Evolutionary conservation across 177 flowering plant genomes (phyloP), one percentile per base, ranked within the genome.

Genomic region (Vitis hybrid): DNA sequence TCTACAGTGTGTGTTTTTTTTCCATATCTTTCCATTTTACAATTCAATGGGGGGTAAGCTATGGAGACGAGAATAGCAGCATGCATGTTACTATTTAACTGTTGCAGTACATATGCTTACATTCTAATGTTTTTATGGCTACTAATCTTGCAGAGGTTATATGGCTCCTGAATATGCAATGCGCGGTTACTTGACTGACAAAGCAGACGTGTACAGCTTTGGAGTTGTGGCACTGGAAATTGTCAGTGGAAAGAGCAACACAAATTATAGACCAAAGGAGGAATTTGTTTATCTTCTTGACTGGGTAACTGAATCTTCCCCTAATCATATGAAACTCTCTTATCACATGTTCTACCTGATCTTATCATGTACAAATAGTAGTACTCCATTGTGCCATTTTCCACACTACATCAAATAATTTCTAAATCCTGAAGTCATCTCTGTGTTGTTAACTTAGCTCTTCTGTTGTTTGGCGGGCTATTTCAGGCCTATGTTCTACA

Each of bases 101-200:
- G 39, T 7, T 39, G 26, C 45, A 55, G 10, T 45, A 4, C 39
- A 71, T 66, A 6, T 39, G 45, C 13, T 66, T 55, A 22, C 39
- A 48, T 70, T 11, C 10, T 48, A 45, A 68, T 4, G 21, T 45
- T 68, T 58, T 15, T 62, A 33, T 21, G 15, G 6, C 19, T 5
- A 52, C 16, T n/a, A 56, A 68, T 45, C 39, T 2, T 77, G 74
- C 73, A 84, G 87, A 26, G 87, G 87, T 62, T 84, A 86, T 63
- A 84, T 84, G 89, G 84, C 89, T 49, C 86, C 86, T 15, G 87
- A 86, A 68, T 84, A 86, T 78, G 89, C 89, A 66, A 86, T 84
- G 87, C 82, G 86, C 13, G 89, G 89, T 12, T 75, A 79, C 68
- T 75, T 84, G 48, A 86, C 89, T 0, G 56, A 58, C 60, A 86